phyloP scores from a whole-genome alignment of 805 yeast species.

The Teunomyces pallodes region DNA sequence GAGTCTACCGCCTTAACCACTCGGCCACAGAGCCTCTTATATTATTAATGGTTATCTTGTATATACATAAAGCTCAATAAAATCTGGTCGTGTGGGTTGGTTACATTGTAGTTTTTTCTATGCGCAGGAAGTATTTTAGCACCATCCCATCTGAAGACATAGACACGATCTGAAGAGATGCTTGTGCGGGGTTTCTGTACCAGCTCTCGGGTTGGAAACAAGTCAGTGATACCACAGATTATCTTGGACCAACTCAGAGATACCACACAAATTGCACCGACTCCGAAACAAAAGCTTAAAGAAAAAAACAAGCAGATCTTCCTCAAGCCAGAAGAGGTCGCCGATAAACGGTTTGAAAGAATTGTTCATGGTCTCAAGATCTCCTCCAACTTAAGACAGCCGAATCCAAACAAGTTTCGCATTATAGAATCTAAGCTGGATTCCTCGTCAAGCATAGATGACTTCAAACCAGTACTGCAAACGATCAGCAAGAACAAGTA shows the following conservation, averaged over 20 bases:
- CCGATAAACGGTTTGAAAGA: constrained; percentile 14
- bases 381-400: constrained; percentile 4
- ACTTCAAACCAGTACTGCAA: constrained; percentile 7
- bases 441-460: constrained; percentile 6
- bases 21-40: constrained; percentile 2
- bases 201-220: constrained; percentile 2
- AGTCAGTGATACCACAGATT: constrained; percentile 16
- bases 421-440: constrained; percentile 7
- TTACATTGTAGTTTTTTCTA: background rate
- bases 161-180: background rate
- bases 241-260: constrained; percentile 12
- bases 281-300: background rate
- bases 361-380: constrained; percentile 11
- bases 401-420: constrained; percentile 4
- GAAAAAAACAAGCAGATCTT: constrained; percentile 12
- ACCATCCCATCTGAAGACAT: background rate
- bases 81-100: background rate
- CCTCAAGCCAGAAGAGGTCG: constrained; percentile 16
- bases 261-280: constrained; percentile 8
- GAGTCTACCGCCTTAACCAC: constrained; percentile 4
- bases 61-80: too few species aligned
- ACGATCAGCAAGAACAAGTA: constrained; percentile 8
- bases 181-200: constrained; percentile 4
- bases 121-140: background rate
- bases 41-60: background rate